Base-by-base conservation (phyloP, 768 basidiomycete species). In the Tricholoma sp. region DNA sequence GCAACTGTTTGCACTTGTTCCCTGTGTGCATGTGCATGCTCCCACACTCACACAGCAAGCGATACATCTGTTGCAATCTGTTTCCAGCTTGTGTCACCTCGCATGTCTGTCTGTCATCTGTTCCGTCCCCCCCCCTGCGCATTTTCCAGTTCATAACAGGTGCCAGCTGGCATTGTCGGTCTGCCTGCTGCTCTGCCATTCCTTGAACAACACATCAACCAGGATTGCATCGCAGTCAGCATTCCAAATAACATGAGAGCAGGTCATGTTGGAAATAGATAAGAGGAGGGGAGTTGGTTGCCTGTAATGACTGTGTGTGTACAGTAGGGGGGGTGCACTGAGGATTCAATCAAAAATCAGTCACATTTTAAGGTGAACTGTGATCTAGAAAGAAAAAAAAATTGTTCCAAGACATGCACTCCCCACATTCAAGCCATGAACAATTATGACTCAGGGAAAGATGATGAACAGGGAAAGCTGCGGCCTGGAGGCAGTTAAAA, bases 181-280 rank as follows among this genome's bases (percentile, higher is more conserved):
- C 41, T 55, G 56, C 35, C 22, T 56, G 39, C 59, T 55, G 10
- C 31, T n/a, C 7, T 32, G 55, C 19, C 57, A 57, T 50, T 65
- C 45, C 29, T 56, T 62, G 4, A 52, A 22, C 4, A 66, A 57
- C 22, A 8, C 16, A 11, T 65, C 59, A 16, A 68, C 5, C 12
- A 66, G 61, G 1, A 66, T 66, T 1, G 5, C 12, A 50, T 68
- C 59, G 35, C 61, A 68, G 24, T 9, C 32, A 1, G 9, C 5
- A 52, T 59, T 64, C 64, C 66, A 67, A 11, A 21, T 43, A 22
- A 56, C 56, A 52, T 29, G 52, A 24, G 49, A n/a, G 24, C 32
- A 5, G 22, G 32, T 29, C 24, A 50, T 50, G n/a, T n/a, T n/a
- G 24, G 49, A n/a, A n/a, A 27, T 32, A 50, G 49, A 6, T 50